Conservation (phyloP, 345 rosid species). For the Eucalyptus brandiana region DNA sequence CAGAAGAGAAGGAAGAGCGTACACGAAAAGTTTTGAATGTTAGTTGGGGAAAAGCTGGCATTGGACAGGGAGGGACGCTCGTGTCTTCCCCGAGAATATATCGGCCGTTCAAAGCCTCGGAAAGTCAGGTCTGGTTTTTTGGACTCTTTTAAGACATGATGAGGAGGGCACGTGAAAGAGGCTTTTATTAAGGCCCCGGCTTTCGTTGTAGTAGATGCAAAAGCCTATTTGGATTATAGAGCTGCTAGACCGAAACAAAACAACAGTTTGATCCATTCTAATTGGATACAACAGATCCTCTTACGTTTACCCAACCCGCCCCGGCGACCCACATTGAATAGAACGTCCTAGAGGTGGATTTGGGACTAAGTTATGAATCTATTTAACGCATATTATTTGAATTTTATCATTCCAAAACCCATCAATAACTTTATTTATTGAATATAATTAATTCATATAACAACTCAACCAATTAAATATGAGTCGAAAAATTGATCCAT, state of each 20-base stretch:
- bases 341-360: too few relatives aligned
- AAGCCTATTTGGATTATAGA: background rate
- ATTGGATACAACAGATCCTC: too few relatives aligned
- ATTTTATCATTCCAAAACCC: too few relatives aligned
- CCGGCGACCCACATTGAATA: too few relatives aligned
- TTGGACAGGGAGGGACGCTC: background rate
- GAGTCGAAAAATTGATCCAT: fast-evolving
- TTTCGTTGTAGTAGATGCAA: background rate
- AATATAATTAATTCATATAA: too few relatives aligned
- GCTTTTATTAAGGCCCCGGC: background rate
- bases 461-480: too few relatives aligned
- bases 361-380: fast-evolving
- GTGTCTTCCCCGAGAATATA: background rate
- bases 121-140: background rate
- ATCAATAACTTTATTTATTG: fast-evolving
- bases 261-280: background rate
- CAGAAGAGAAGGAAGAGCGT: background rate
- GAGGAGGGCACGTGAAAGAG: background rate
- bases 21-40: background rate
- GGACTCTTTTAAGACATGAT: background rate
- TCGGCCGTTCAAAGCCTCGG: background rate
- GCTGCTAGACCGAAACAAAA: background rate
- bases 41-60: background rate
- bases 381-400: too few relatives aligned
- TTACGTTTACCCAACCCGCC: fast-evolving